Evolutionary conservation across 2,329 filamentous ascomycete genomes (phyloP), one percentile per base, ranked within the genome.

Genomic region (Apiospora hydei): DNA sequence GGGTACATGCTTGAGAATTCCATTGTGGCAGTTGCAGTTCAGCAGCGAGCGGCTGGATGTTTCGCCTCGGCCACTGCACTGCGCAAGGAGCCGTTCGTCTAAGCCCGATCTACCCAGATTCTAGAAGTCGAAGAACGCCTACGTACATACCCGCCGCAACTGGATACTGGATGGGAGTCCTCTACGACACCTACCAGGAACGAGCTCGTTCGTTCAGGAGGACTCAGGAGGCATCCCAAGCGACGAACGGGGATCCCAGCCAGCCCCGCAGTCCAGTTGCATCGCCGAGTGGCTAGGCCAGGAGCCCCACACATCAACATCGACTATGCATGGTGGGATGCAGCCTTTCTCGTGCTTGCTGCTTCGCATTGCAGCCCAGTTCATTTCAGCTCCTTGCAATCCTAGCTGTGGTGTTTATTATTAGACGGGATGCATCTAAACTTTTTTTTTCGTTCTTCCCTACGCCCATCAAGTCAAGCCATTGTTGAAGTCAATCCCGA

Each of bases 181-280:
- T 64, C 57, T 1, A 21, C 26, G 26, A 30, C 26, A 30, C 26
- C 26, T 57, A 41, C 38, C 53, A 57, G 26, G 53, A 18, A 16
- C 30, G 44, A 21, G 21, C 21, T n/a, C 18, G 21, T 61, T 10
- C 18, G 21, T 61, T 38, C 53, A 38, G 53, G 53, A 61, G 26
- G 16, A 18, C 30, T 57, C 53, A 34, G 26, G 26, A 57, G 49
- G 49, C 53, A 21, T 61, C 53, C 57, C 57, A 64, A 64, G 57
- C 34, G 34, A 64, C 21, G 57, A 24, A 64, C 57, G 57, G 30
- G 57, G 34, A 41, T 64, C 57, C 57, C 57, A 41, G 57, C 21
- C 57, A 64, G 57, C 57, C 57, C 57, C 57, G 57, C 57, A 64
- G 34, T 64, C 57, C 57, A 64, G 34, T 41, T 38, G 57, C 57